Base-by-base conservation (phyloP, 108 stramenopile genomes). In the Cyclotella sp. region DNA sequence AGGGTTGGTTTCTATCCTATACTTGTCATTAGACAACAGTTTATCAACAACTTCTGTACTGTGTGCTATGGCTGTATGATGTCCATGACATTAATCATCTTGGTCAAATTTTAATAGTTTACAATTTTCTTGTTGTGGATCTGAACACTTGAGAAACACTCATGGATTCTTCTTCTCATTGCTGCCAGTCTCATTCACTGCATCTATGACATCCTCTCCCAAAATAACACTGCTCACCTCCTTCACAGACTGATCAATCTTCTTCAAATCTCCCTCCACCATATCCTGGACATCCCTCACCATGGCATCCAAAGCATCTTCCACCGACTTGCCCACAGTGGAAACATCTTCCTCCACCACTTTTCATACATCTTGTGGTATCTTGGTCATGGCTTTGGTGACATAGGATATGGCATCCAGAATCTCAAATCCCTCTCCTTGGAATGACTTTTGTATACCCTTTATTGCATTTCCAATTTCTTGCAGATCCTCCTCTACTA, bases 1-100 rank as follows among this genome's bases (percentile, higher is more conserved):
- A 89, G 74, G 64, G 24, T 16, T 41, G 86, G 15, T 91, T 91
- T 78, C n/a, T n/a, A n/a, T n/a, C n/a, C n/a, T n/a, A n/a, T n/a
- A n/a, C n/a, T n/a, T n/a, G n/a, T n/a, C n/a, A n/a, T n/a, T n/a
- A n/a, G n/a, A n/a, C n/a, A n/a, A n/a, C n/a, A n/a, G n/a, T n/a
- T n/a, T n/a, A n/a, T n/a, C n/a, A n/a, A n/a, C n/a, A n/a, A n/a
- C n/a, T n/a, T n/a, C n/a, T n/a, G n/a, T n/a, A n/a, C n/a, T n/a
- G n/a, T n/a, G n/a, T n/a, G n/a, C n/a, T n/a, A n/a, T n/a, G n/a
- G n/a, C n/a, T n/a, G n/a, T n/a, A n/a, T n/a, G n/a, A n/a, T n/a
- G n/a, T n/a, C n/a, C n/a, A n/a, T n/a, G n/a, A n/a, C n/a, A n/a
- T n/a, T n/a, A n/a, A n/a, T n/a, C n/a, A n/a, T n/a, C n/a, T n/a